Percentiles rank a stretch among this genome's conserved stretches.
phyloP scores from a whole-genome alignment of 352 stramenopile species.

The Pythium sukuiense region DNA sequence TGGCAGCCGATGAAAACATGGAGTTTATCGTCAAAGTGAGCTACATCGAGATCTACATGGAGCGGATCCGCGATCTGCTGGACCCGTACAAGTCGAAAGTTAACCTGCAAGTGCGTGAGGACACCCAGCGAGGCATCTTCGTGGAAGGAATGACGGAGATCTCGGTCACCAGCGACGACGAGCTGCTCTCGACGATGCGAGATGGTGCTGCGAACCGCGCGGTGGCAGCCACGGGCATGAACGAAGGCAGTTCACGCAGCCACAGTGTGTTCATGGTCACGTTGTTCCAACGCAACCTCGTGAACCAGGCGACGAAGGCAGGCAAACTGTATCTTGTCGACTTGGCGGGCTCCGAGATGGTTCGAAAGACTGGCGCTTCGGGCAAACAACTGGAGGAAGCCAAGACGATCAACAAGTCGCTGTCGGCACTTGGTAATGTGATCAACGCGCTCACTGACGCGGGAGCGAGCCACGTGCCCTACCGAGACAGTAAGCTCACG shows the following conservation, averaged over 20 bases:
- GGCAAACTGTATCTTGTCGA: constrained; percentile 94
- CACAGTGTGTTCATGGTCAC: constrained; percentile 94
- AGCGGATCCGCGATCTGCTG: constrained; percentile 92
- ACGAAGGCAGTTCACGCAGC: constrained; percentile 89
- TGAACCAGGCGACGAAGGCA: constrained; percentile 85
- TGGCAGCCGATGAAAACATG: constrained; percentile 88
- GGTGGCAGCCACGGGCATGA: constrained; percentile 92
- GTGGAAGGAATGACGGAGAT: constrained; percentile 93
- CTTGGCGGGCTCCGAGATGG: constrained; percentile 93
- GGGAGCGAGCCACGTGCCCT: constrained; percentile 80
- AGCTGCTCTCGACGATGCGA: constrained; percentile 86
- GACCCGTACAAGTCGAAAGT: constrained; percentile 90
- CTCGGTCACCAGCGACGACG: constrained; percentile 90
- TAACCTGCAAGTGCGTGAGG: constrained; percentile 90
- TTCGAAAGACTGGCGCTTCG: constrained; percentile 90
- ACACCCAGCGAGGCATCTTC: constrained; percentile 89
- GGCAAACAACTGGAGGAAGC: constrained; percentile 93
- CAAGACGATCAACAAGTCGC: constrained; percentile 96
- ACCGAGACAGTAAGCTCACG: constrained; percentile 91
- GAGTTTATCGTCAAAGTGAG: constrained; percentile 93
- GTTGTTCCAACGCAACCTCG: constrained; percentile 83
- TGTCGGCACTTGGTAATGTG: constrained; percentile 92
- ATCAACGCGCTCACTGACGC: constrained; percentile 93
- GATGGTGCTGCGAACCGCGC: constrained; percentile 80
- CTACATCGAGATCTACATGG: constrained; percentile 98